Evolutionary conservation across 768 basidiomycete genomes (phyloP).

Genomic region (Porpolomopsis calyptriformis): DNA sequence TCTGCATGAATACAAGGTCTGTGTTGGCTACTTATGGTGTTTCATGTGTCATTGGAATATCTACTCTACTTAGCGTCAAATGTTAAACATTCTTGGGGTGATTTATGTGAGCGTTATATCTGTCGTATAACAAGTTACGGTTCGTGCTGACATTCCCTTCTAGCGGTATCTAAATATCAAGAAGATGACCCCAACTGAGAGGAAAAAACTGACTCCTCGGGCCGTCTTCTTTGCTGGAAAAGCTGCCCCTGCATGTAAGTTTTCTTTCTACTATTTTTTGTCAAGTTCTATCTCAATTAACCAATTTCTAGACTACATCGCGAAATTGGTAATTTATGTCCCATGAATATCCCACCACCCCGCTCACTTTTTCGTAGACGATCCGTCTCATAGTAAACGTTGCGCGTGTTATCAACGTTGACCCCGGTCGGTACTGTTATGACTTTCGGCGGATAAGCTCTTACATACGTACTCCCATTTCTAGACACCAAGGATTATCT

Average conservation of each 20-base stretch:
- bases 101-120: slow-evolving; percentile 50
- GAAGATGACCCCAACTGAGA: slow-evolving; percentile 62
- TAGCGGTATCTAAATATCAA: slow-evolving; percentile 80
- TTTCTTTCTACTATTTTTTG: neutral
- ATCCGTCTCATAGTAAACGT: slow-evolving; percentile 93
- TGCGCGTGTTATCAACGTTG: slow-evolving; percentile 66
- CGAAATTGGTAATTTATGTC: slow-evolving; percentile 55
- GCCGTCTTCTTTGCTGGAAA: slow-evolving; percentile 98
- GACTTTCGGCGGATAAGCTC: neutral
- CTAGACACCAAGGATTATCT: slow-evolving; percentile 75
- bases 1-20: slow-evolving; percentile 86
- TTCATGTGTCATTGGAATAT: neutral
- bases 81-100: slow-evolving; percentile 85
- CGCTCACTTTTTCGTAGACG: slow-evolving; percentile 32
- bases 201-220: slow-evolving; percentile 72
- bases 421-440: slow-evolving; percentile 47
- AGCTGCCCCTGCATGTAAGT: slow-evolving; percentile 84
- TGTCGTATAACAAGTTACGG: neutral
- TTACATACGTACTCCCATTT: neutral
- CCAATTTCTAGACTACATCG: slow-evolving; percentile 62
- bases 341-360: neutral
- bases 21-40: neutral
- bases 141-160: slow-evolving; percentile 1
- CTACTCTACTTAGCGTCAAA: slow-evolving; percentile 58
- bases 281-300: neutral